Percentiles rank a stretch among this genome's conserved stretches.
Conservation (phyloP, 352 stramenopile species). For the Globisporangium radiosum region DNA sequence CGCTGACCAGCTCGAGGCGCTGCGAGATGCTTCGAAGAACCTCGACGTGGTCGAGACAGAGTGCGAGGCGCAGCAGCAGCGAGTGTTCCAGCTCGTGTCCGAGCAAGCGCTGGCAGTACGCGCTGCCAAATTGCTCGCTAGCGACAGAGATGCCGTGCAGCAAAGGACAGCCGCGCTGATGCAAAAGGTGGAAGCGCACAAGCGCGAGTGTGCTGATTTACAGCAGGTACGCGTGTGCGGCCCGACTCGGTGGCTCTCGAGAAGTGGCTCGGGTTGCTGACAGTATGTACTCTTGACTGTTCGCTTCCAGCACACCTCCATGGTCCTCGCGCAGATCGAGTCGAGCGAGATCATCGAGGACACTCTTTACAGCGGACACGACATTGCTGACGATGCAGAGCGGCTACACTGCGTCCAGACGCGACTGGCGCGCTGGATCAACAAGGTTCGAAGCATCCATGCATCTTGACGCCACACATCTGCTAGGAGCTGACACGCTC, state of each 20-base stretch:
- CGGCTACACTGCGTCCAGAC: neutral
- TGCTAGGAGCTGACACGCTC: conserved; percentile 1
- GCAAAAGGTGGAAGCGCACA: neutral
- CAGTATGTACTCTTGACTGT: neutral
- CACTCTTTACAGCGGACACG: neutral
- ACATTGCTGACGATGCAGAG: neutral
- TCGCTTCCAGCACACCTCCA: neutral
- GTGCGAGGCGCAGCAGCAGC: neutral
- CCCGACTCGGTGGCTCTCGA: neutral
- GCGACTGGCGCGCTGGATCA: neutral
- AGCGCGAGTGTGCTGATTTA: neutral
- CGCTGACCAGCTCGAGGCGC: neutral
- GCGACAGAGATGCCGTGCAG: neutral
- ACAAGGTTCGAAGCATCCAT: neutral
- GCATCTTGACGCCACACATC: neutral
- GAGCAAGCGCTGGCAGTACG: neutral
- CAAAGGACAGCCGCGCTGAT: neutral
- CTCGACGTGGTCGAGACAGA: neutral
- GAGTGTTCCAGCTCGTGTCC: conserved; percentile 2
- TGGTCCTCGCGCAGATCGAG: conserved; percentile 1
- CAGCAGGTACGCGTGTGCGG: neutral
- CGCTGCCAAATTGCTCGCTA: neutral
- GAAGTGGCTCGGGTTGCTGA: neutral
- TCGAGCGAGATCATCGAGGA: neutral
- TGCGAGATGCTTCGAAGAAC: neutral